These are phyloP conservation scores for Ophiognomonia clavigignenti-juglandacearum DNA, from an alignment of 2,329 filamentous ascomycete species.

Conservation along the genomic window DNA sequence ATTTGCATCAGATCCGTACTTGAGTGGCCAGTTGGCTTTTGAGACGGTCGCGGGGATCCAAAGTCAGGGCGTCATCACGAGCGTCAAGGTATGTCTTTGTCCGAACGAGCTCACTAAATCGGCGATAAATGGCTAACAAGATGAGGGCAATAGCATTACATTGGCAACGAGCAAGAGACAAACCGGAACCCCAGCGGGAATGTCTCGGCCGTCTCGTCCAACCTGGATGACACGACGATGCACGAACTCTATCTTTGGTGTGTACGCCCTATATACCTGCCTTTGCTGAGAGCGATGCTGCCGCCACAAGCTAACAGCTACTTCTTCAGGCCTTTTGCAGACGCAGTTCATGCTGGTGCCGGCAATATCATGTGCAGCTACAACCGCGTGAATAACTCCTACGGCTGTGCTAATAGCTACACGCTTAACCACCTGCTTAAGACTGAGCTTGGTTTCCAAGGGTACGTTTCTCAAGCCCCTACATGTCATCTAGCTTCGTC, in stretches of 20 bases:
- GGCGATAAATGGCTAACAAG: not conserved
- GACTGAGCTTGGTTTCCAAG: constrained; percentile 51
- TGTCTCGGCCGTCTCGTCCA: constrained; percentile 36
- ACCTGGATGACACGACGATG: constrained; percentile 40
- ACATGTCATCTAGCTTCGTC: no score
- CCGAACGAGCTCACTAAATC: no score
- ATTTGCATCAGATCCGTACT: constrained; percentile 47
- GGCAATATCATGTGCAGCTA: constrained; percentile 57
- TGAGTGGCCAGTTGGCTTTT: constrained; percentile 36
- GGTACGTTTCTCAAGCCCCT: no score
- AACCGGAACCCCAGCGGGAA: constrained; percentile 56
- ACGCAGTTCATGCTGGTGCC: constrained; percentile 58
- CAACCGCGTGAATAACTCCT: constrained; percentile 65
- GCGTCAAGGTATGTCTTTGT: constrained; percentile 33
- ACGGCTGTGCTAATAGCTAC: constrained; percentile 63
- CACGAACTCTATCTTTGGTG: constrained; percentile 46
- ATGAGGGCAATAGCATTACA: constrained; percentile 59
- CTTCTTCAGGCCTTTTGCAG: constrained; percentile 26
- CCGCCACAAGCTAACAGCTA: no score
- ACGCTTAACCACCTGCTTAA: constrained; percentile 61
- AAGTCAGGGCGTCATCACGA: constrained; percentile 64
- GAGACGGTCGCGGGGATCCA: constrained; percentile 63
- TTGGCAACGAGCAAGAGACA: constrained; percentile 43
- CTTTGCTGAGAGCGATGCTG: not conserved
- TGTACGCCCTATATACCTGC: not conserved